Conservation (phyloP, 2,329 filamentous ascomycete genomes). For the Penicillium vulpinum region DNA sequence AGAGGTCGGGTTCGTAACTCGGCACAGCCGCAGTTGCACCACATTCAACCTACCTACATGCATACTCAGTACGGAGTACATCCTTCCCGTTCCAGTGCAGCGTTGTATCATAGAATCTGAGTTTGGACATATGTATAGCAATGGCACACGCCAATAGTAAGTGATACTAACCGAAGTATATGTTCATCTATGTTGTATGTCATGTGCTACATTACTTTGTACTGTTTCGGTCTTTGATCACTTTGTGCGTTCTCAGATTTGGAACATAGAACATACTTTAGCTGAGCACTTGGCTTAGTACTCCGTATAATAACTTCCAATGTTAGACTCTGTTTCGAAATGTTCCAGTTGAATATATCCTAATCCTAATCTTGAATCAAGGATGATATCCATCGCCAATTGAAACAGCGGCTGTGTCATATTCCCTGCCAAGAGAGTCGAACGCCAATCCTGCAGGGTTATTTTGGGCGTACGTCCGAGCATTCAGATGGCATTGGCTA, state of each 20-base stretch:
- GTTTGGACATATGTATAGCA: background rate
- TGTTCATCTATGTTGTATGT: background rate
- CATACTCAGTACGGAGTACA: background rate
- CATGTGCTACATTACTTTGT: conserved; percentile 8
- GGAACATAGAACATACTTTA: background rate
- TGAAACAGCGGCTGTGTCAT: background rate
- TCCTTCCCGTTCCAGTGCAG: conserved; percentile 12
- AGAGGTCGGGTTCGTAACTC: background rate
- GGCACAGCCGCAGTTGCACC: background rate
- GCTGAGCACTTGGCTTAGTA: background rate
- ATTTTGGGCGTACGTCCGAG: background rate
- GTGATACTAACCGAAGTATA: background rate
- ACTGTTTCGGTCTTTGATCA: conserved; percentile 5
- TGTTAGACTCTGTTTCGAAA: background rate
- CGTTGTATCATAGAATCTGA: background rate
- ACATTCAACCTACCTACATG: background rate
- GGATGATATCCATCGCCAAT: background rate
- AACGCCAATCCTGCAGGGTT: background rate
- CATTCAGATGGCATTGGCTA: background rate
- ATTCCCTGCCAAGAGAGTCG: background rate
- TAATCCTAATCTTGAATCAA: background rate
- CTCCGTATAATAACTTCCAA: background rate
- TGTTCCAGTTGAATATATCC: background rate
- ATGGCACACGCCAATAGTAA: background rate
- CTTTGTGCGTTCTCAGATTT: background rate